These are phyloP conservation scores for Jackrogersella minutella DNA, from an alignment of 495 filamentous ascomycete genomes.

Conservation along the genomic window DNA sequence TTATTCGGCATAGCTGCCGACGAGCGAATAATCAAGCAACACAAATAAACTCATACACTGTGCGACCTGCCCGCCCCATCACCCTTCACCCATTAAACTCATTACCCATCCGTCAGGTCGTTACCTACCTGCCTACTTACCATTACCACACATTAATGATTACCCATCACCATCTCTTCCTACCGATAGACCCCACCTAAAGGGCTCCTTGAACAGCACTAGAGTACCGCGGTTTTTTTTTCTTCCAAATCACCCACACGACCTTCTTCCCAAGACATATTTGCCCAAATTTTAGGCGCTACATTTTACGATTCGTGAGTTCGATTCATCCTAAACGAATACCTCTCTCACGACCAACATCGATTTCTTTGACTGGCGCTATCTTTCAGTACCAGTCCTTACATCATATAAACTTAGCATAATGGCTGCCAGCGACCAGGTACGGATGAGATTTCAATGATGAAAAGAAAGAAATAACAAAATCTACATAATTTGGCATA, in stretches of 20 bases:
- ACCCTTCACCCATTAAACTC: too few species aligned
- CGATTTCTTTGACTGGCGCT: slow-evolving; percentile 26
- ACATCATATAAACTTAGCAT: slow-evolving; percentile 23
- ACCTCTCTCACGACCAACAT: slow-evolving; percentile 22
- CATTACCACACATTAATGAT: slow-evolving; percentile 21
- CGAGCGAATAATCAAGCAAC: slow-evolving; percentile 27
- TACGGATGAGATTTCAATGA: slow-evolving; percentile 31
- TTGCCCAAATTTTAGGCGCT: slow-evolving; percentile 27
- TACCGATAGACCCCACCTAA: slow-evolving; percentile 46
- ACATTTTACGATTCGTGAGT: slow-evolving; percentile 20
- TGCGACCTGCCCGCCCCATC: slow-evolving; percentile 33
- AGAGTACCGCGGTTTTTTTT: slow-evolving; percentile 44
- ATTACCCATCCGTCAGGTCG: too few species aligned
- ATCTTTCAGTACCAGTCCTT: slow-evolving; percentile 23
- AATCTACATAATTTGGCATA: neutral
- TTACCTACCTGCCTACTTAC: neutral
- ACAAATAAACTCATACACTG: slow-evolving; percentile 37
- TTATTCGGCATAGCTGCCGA: slow-evolving; percentile 36
- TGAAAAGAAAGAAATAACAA: neutral
- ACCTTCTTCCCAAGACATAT: slow-evolving; percentile 36
- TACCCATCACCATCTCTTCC: slow-evolving; percentile 35
- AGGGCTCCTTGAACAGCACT: slow-evolving; percentile 42
- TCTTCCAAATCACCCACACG: slow-evolving; percentile 43
- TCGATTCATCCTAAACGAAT: slow-evolving; percentile 11
- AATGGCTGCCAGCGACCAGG: slow-evolving; percentile 45